Evolutionary conservation across 2,329 filamentous ascomycete species (phyloP).

Genomic region (Cladosporium colombiae): DNA sequence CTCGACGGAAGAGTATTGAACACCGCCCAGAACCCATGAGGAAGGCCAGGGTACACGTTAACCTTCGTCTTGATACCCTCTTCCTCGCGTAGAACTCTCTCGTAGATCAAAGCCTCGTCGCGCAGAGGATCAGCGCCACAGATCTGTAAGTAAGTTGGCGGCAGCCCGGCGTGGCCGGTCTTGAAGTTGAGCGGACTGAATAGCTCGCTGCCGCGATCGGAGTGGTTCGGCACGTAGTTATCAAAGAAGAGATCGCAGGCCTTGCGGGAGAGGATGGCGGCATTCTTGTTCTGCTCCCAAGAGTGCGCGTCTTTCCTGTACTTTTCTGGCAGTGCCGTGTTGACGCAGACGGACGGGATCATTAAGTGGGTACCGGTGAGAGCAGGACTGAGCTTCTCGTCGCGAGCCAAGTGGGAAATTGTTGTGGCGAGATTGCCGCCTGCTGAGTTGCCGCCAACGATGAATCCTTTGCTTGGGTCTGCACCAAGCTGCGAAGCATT

Average conservation of each 20-base stretch:
- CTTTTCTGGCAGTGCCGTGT: constrained; percentile 43
- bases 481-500: constrained; percentile 34
- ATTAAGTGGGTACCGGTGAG: constrained; percentile 52
- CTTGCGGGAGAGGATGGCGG: constrained; percentile 32
- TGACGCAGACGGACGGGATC: constrained; percentile 48
- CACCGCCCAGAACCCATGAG: constrained; percentile 46
- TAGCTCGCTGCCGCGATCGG: constrained; percentile 6
- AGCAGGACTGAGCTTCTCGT: constrained; percentile 43
- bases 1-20: constrained; percentile 31
- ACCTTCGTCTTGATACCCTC: constrained; percentile 44
- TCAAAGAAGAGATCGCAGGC: constrained; percentile 28
- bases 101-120: constrained; percentile 53
- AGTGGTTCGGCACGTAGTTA: constrained; percentile 8
- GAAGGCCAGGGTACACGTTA: constrained; percentile 45
- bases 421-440: constrained; percentile 55
- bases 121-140: constrained; percentile 52
- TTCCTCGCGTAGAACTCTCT: constrained; percentile 43
- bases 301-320: constrained; percentile 42
- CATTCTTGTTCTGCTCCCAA: constrained; percentile 44
- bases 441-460: constrained; percentile 54
- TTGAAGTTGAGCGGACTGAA: constrained; percentile 35
- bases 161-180: constrained; percentile 42
- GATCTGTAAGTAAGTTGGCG: constrained; percentile 51
- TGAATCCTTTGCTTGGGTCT: constrained; percentile 48
- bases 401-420: constrained; percentile 47